Evolutionary conservation across 2,329 filamentous ascomycete genomes (phyloP).

Genomic region (Colletotrichum camelliae): DNA sequence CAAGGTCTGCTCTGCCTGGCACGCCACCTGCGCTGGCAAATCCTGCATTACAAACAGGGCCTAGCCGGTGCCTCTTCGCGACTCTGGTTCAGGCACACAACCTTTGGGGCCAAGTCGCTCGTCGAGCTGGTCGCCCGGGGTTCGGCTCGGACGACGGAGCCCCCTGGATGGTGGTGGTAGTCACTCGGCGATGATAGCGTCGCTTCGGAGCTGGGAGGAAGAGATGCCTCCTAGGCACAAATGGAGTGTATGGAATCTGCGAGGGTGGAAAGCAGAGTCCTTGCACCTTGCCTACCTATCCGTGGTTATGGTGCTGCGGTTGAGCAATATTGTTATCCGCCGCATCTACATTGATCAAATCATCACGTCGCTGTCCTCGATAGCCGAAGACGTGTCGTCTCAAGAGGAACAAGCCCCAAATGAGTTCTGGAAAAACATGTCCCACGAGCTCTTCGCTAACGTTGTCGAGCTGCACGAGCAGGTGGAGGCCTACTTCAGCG

Average conservation of each 20-base stretch:
- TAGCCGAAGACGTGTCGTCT: accelerated
- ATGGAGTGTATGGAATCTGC: background rate
- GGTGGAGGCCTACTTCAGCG: background rate
- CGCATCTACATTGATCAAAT: background rate
- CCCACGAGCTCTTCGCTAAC: background rate
- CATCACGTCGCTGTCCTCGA: background rate
- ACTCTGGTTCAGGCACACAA: background rate
- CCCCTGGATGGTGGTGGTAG: background rate
- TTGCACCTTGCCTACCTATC: background rate
- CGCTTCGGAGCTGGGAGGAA: background rate
- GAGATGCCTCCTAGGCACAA: background rate
- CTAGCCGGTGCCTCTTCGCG: background rate
- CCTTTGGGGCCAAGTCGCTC: background rate
- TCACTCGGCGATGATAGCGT: background rate
- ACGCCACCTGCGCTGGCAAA: background rate
- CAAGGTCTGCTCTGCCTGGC: background rate
- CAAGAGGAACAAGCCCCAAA: background rate
- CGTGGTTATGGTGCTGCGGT: background rate
- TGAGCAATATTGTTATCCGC: background rate
- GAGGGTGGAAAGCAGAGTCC: background rate
- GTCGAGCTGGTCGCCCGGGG: background rate
- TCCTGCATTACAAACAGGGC: background rate
- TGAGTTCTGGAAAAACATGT: background rate
- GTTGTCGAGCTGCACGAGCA: background rate
- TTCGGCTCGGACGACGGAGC: background rate